Base-by-base conservation (phyloP, 1,284 basidiomycete genomes). In the Sporisorium iseilematis-ciliati region DNA sequence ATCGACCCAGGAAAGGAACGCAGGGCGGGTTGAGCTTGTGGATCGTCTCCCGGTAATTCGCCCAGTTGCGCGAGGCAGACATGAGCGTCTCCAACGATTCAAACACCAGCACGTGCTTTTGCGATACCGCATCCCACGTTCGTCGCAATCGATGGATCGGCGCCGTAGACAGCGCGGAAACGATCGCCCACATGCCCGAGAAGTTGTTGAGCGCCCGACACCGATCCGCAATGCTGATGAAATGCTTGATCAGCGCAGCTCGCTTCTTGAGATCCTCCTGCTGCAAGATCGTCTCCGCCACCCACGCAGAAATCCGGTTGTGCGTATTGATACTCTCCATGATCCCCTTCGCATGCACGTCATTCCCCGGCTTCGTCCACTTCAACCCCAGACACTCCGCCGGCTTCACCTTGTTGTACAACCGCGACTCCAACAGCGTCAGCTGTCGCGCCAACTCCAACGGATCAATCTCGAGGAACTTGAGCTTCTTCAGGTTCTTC, bases 1-100 rank as follows among this genome's bases (percentile, higher is more conserved):
- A 98, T 87, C 97, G 97, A 61, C 97, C 93, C 57, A 99, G 92
- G 87, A 99, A 99, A 6, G 97, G 97, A 0, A 99, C 95, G 85
- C 95, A 97, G 53, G 97, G 96, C 0, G 95, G 94, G 42, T 92
- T 91, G 66, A 97, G 91, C 49, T 89, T 90, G 50, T 92, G 91
- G 80, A 99, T 90, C 58, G 91, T 90, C 69, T 92, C 91, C 57
- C 94, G 91, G 86, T 99, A 99, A 80, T 92, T 93, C 33, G 90
- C 91, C 87, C 97, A 99, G 82, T 98, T 99, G 87, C 93, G 94
- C 80, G 91, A 92, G 56, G 91, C 91, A 85, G 95, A 93, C 77
- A 97, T 91, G 16, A 92, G 92, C 85, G 89, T 90, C 85, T 96
- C 93, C 87, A 96, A 89, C 77, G 90, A 90, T 42, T 86, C 85